A percentile compares a stretch with the other conserved stretches of the same genome.
phyloP scores from a whole-genome alignment of 2,329 filamentous ascomycete species.

The Neonectria sp. region DNA sequence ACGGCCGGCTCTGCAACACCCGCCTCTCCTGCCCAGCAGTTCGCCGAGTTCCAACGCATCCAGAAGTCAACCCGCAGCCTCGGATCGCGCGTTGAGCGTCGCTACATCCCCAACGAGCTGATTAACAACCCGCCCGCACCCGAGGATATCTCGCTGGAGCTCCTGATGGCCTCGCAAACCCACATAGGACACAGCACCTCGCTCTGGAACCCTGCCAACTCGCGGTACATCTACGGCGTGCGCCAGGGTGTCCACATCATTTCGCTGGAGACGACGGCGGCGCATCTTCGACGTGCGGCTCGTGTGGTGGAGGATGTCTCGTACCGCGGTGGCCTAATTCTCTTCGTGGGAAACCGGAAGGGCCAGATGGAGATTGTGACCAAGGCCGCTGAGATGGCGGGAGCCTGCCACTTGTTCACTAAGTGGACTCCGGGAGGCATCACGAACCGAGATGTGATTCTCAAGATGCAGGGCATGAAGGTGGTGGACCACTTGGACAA shows the following conservation, averaged over 20 bases:
- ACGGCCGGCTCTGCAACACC: conserved; percentile 54
- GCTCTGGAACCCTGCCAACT: conserved; percentile 95
- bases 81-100: conserved; percentile 64
- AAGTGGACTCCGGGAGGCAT: conserved; percentile 94
- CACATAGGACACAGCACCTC: conserved; percentile 94
- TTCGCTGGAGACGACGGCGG: conserved; percentile 88
- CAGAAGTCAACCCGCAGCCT: conserved; percentile 62
- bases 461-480: conserved; percentile 78
- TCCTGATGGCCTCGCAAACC: conserved; percentile 88
- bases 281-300: conserved; percentile 92
- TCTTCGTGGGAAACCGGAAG: conserved; percentile 90
- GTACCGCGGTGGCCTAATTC: conserved; percentile 84
- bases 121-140: conserved; percentile 81
- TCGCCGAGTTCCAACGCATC: conserved; percentile 54
- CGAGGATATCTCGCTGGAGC: conserved; percentile 88
- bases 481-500: conserved; percentile 85
- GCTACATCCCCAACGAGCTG: conserved; percentile 77
- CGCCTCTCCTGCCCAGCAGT: conserved; percentile 58
- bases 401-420: conserved; percentile 90
- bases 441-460: conserved; percentile 92
- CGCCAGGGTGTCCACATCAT: conserved; percentile 94
- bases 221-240: conserved; percentile 93
- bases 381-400: conserved; percentile 82
- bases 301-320: conserved; percentile 91
- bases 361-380: conserved; percentile 88